Evolutionary conservation across 495 filamentous ascomycete genomes (phyloP).

Genomic region (Neohortaea acidophila): DNA sequence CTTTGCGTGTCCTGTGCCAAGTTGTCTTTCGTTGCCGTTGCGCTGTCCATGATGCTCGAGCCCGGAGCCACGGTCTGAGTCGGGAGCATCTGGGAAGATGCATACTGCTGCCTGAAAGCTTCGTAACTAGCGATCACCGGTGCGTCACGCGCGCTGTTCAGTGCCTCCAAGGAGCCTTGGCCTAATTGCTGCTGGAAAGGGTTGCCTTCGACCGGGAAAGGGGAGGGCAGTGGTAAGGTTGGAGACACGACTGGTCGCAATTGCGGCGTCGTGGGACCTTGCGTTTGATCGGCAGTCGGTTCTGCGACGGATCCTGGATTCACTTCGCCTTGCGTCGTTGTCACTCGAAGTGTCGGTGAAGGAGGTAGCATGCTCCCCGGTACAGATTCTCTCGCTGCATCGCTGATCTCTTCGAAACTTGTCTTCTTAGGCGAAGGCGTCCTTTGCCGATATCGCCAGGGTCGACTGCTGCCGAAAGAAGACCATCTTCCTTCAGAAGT

Average conservation of each 20-base stretch:
- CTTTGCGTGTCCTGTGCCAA: too few species aligned
- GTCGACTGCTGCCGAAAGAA: slow-evolving; percentile 49
- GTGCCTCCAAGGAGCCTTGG: too few species aligned
- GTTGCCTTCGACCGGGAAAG: too few species aligned
- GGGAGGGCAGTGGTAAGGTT: slow-evolving; percentile 23
- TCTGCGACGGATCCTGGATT: not conserved
- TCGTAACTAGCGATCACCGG: too few species aligned
- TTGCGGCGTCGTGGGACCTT: slow-evolving; percentile 10
- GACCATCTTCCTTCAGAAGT: slow-evolving; percentile 49
- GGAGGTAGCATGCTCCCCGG: slow-evolving; percentile 9
- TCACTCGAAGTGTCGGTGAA: slow-evolving; percentile 4
- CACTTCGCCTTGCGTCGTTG: not conserved
- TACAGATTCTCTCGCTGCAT: not conserved
- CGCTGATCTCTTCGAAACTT: not conserved
- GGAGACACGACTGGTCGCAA: slow-evolving; percentile 19
- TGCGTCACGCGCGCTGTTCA: too few species aligned
- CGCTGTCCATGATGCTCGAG: too few species aligned
- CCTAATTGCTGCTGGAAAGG: too few species aligned
- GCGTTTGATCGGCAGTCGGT: not conserved
- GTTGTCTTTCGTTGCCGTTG: too few species aligned
- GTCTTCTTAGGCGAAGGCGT: slow-evolving; percentile 47
- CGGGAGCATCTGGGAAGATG: too few species aligned
- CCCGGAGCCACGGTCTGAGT: too few species aligned
- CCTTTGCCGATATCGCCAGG: slow-evolving; percentile 58
- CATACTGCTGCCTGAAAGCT: too few species aligned